Base-by-base conservation (phyloP, 2,329 filamentous ascomycete species). In the Didymella exigua region DNA sequence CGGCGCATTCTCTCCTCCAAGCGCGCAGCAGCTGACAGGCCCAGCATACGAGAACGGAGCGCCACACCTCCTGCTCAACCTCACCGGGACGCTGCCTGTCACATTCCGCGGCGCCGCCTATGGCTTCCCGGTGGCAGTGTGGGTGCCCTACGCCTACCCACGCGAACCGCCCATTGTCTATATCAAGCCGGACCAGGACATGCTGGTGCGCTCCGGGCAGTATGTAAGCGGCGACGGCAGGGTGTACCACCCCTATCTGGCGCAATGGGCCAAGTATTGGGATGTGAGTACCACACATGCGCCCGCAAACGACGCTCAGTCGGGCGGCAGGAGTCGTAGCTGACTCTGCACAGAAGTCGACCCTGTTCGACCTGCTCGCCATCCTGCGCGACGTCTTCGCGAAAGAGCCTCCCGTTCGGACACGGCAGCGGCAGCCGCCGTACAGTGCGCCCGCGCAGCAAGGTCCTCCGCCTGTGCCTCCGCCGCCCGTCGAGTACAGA, bases 201-300 rank as follows among this genome's bases (percentile, higher is more conserved):
- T 99, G 91, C 78, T 89, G 62, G 88, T 99, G 36, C 85, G 93
- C 18, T 91, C 93, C 0, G 95, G 95, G 0, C 95, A 99, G 72
- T 92, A 99, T 79, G 92, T 99, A 56, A 92, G 95, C 69, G 87
- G 90, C 5, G 93, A 98, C 69, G 95, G 95, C 23, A 88, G 90
- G 72, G 86, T 98, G 60, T 99, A 98, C 73, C 95, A 99, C 73
- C 95, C 95, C 31, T 99, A 98, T 74, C 80, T 99, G 41, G 90
- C 91, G 27, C 88, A 91, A 59, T 99, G 95, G 95, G 80, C 83
- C 27, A 87, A 91, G 62, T 93, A 90, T 66, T 95, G 90, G 89
- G 91, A 96, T 85, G 91, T 96, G 75, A 79, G 89, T 86, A 40
- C 2, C 5, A 23, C 5, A 23, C 18, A 42, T 47, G 24, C 34